Conservation (phyloP, 1,139 yeast genomes). For the Lodderomyces margitis region DNA sequence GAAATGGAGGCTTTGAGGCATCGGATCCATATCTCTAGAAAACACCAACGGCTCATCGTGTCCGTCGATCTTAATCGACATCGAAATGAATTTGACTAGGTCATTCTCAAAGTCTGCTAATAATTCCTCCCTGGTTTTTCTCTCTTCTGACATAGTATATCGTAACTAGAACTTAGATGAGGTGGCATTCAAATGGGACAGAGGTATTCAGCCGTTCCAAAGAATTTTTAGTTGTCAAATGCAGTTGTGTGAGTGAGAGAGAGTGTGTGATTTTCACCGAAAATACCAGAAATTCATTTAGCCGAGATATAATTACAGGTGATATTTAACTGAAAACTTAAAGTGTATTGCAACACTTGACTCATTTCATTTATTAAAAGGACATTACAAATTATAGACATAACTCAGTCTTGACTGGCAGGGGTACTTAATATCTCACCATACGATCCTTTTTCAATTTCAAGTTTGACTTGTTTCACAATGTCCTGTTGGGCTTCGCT, state of each 20-base stretch:
- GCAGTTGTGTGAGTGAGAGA: no score
- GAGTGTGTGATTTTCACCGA: no score
- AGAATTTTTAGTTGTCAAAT: not conserved
- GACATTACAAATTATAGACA: not conserved
- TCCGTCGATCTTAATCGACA: conserved; percentile 31
- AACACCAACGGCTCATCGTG: conserved; percentile 24
- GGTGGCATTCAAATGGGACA: not conserved
- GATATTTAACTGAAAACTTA: not conserved
- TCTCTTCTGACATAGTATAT: not conserved
- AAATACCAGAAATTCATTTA: no score
- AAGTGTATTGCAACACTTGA: not conserved
- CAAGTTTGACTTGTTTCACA: conserved; percentile 38
- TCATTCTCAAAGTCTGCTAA: conserved; percentile 24
- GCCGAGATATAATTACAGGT: not conserved
- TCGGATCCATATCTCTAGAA: conserved; percentile 26
- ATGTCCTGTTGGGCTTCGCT: conserved; percentile 56
- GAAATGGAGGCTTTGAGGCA: conserved; percentile 29
- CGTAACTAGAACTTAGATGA: not conserved
- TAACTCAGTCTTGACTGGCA: not conserved
- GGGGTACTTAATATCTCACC: conserved; percentile 25
- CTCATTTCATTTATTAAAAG: not conserved
- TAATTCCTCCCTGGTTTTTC: conserved; percentile 11
- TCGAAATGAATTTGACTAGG: conserved; percentile 23
- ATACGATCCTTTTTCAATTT: conserved; percentile 46
- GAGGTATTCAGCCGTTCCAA: not conserved